A percentile compares a stretch with the other conserved stretches of the same genome.
These are phyloP conservation scores for Fraxinus sp. DNA, from an alignment of 305 asterid species.

Conservation along the genomic window DNA sequence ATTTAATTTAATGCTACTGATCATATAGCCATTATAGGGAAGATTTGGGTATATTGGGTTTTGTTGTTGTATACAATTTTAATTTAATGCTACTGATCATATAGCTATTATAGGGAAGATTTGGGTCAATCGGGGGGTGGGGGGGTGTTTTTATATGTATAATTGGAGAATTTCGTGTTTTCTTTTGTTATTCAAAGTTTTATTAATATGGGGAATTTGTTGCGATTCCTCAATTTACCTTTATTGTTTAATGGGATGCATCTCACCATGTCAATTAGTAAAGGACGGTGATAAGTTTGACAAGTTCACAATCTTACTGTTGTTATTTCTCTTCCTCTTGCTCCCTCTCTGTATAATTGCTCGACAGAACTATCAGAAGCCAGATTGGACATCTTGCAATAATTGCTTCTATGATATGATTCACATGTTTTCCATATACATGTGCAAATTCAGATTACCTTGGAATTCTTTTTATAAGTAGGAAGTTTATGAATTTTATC, in stretches of 20 bases:
- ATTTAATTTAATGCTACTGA: not conserved
- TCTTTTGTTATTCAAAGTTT: not conserved
- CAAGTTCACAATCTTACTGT: constrained; percentile 5
- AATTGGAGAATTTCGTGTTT: constrained; percentile 1
- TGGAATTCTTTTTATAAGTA: not conserved
- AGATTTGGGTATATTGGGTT: not conserved
- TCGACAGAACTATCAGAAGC: constrained; percentile 10
- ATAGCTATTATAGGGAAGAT: not conserved
- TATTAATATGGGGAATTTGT: not conserved
- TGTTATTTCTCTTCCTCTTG: not conserved
- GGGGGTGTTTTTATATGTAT: constrained; percentile 16
- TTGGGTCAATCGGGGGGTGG: not conserved
- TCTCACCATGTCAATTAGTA: not conserved
- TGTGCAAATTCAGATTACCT: not conserved
- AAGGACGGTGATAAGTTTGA: constrained; percentile 1
- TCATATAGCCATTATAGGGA: not conserved
- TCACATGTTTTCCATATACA: not conserved
- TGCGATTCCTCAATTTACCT: not conserved
- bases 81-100: not conserved
- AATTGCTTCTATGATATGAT: not conserved
- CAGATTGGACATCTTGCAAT: not conserved
- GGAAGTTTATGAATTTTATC: not conserved
- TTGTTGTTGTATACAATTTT: not conserved
- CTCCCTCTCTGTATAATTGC: constrained; percentile 10
- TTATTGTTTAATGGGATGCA: not conserved